Base-by-base conservation (phyloP, 1,139 yeast genomes). In the Taiozyma sp. region DNA sequence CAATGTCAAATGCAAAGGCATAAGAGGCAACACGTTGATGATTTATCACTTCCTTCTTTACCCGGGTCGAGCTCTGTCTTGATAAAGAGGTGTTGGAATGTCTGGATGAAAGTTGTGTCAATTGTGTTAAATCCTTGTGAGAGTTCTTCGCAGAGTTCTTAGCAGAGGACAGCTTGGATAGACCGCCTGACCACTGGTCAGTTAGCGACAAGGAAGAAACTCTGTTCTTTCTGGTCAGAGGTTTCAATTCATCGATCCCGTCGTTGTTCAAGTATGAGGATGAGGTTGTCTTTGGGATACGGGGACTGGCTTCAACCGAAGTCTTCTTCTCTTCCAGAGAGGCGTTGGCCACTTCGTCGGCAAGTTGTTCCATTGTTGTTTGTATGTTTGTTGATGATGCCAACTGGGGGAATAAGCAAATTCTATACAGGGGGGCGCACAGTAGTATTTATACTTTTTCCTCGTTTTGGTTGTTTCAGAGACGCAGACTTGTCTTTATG, bases 1-100 rank as follows among this genome's bases (percentile, higher is more conserved):
- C 96, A 50, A 87, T 88, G 70, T 87, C 95, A 64, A 87, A 88
- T 47, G 95, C 90, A 71, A 87, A 87, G 1, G 95, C 95, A 64
- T 86, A 87, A 13, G 88, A 82, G 5, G 93, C 93, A 47, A 86
- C 83, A 65, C 90, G 74, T 43, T 71, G 78, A 64, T 85, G 90
- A 63, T 83, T 87, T 59, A 84, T 75, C 21, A 80, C 76, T 3
- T 68, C 56, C 61, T 73, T 79, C 69, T 75, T 79, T 50, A 82
- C 69, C 50, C 72, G 72, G 50, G 77, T 68, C 41, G 82, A 77
- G 8, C 83, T 74, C 41, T 26, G 30, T 43, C 34, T 29, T 6
- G 49, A 43, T n/a, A 44, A 29, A 6, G 44, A 40, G 13, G 56
- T 45, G 7, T 51, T 42, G 9, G 53, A 43, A 4, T 29, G 29